Base-by-base conservation (phyloP, 148 eudicot species). In the Bassia scoparia region DNA sequence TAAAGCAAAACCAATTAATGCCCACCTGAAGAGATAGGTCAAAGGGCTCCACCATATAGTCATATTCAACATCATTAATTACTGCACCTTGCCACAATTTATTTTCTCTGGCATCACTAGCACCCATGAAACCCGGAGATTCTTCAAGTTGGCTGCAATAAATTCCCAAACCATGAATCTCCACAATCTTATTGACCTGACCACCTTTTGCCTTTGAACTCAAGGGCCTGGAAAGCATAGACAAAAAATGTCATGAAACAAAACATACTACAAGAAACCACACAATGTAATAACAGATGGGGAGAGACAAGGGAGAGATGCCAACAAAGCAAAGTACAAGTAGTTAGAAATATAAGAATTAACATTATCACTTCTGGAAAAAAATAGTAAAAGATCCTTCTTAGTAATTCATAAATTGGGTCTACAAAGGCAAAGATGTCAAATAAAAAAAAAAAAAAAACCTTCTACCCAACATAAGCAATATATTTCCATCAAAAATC, bases 11-110 rank as follows among this genome's bases (percentile, higher is more conserved):
- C 16, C 58, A 59, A 41, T 15, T 27, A 18, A 30, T 37, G 63
- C 87, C 75, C 87, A 94, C 98, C 93, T 86, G 80, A 60, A 94
- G 68, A 66, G 96, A 89, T 35, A 83, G 78, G 78, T 94, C 89
- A 76, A 94, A 82, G 23, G 97, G 98, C 64, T 81, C 80, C 82
- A 94, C 76, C 50, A 94, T 37, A 78, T 83, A 79, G 73, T 77
- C 82, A 78, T 75, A 37, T 72, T 77, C 59, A 24, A 68, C 82
- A 78, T 77, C 88, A 58, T n/a, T n/a, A n/a, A 48, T 67, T 64
- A 70, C 66, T 34, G 78, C 78, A 74, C 41, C 46, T 38, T 46
- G 80, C 78, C 69, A 76, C 64, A 70, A 58, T 76, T 79, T 75
- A 70, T 76, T 70, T 68, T 70, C 71, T 23, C 54, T 78, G 75